Conservation (phyloP, 352 stramenopile species). For the Thraustochytrium sp. region DNA sequence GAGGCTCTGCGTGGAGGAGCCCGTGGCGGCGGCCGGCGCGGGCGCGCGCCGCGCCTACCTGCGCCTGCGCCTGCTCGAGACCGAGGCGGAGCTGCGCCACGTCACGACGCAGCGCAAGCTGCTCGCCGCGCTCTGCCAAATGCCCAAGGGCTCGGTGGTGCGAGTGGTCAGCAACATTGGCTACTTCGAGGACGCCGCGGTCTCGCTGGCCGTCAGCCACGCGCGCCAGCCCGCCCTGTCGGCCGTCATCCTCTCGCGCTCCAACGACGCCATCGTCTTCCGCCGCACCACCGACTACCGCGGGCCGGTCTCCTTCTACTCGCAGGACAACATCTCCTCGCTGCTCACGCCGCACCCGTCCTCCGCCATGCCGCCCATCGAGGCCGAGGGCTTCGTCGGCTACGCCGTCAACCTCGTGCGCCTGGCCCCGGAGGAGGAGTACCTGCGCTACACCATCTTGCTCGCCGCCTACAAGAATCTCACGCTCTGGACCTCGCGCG, state of each 20-base stretch:
- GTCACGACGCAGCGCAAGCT: neutral
- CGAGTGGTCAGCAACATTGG: constrained; percentile 23
- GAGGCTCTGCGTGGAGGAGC: neutral
- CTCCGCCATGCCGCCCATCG: neutral
- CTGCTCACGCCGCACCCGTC: constrained; percentile 11
- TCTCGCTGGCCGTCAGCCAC: neutral
- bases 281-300: neutral
- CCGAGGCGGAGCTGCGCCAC: constrained; percentile 32
- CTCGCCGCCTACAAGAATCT: constrained; percentile 13
- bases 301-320: constrained; percentile 12
- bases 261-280: constrained; percentile 13
- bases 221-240: constrained; percentile 16
- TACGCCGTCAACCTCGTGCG: constrained; percentile 28
- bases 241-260: constrained; percentile 9
- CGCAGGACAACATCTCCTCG: constrained; percentile 18
- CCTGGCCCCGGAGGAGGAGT: constrained; percentile 7
- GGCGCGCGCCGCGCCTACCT: neutral
- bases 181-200: constrained; percentile 4
- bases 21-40: neutral
- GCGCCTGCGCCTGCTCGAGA: neutral
- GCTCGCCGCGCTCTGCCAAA: constrained; percentile 13
- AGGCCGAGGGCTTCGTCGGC: constrained; percentile 3
- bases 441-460: constrained; percentile 38
- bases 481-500: neutral
- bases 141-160: constrained; percentile 35